A percentile compares a stretch with the other conserved stretches of the same genome.
phyloP scores from a whole-genome alignment of 768 basidiomycete genomes.

The Sporobolomyces roseus region DNA sequence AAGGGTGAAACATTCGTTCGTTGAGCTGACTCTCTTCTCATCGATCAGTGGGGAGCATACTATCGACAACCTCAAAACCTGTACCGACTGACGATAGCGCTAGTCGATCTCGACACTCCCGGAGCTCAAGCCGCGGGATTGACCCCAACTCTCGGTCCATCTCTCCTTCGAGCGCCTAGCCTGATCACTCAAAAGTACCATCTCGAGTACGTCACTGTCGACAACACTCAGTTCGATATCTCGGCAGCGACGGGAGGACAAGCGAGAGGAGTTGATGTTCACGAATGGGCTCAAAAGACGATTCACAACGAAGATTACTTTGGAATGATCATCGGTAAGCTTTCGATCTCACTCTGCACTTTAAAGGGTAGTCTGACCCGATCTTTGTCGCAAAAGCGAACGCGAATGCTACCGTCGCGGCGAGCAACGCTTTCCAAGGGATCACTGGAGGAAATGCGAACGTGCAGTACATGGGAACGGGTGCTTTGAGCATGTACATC shows the following conservation, averaged over 20 bases:
- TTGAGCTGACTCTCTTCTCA: too few relatives aligned
- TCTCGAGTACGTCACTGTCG: constrained; percentile 17
- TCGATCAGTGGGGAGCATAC: constrained; percentile 48
- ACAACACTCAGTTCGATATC: constrained; percentile 25
- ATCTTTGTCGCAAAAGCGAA: not conserved
- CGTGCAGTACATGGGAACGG: constrained; percentile 3
- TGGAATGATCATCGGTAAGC: constrained; percentile 29
- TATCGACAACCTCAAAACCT: constrained; percentile 46
- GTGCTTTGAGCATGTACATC: constrained; percentile 14
- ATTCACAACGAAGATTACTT: constrained; percentile 26
- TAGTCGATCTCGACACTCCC: constrained; percentile 48
- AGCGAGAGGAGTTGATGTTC: constrained; percentile 11
- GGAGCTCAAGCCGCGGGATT: constrained; percentile 32
- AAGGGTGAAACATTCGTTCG: too few relatives aligned
- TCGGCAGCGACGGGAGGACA: not conserved
- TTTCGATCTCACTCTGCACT: not conserved
- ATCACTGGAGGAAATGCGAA: not conserved
- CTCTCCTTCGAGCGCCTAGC: constrained; percentile 24
- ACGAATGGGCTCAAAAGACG: constrained; percentile 18
- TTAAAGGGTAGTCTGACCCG: not conserved
- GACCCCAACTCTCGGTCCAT: constrained; percentile 47
- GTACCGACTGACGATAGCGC: constrained; percentile 45
- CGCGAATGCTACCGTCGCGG: constrained; percentile 23
- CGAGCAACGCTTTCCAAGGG: constrained; percentile 5
- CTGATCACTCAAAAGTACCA: not conserved